Conservation (phyloP, 805 yeast genomes). For the Yarrowia porcina region DNA sequence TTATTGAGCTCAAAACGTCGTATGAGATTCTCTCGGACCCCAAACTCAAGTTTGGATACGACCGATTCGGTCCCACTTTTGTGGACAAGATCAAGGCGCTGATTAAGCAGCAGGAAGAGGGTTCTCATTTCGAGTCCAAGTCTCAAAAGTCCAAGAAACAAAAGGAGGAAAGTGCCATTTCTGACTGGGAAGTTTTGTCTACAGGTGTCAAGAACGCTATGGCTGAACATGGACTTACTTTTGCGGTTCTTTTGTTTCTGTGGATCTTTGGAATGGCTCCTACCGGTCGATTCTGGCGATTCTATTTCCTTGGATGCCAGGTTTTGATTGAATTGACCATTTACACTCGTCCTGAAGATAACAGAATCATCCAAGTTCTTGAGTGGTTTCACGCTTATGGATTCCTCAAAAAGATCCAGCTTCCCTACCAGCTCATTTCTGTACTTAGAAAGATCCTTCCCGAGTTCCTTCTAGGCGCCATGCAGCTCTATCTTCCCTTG, state of each 20-base stretch:
- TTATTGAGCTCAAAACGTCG: conserved; percentile 63
- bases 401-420: conserved; percentile 27
- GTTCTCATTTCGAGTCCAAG: conserved; percentile 1
- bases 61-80: conserved; percentile 77
- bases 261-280: conserved; percentile 29
- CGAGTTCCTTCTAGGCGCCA: conserved; percentile 11
- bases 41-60: conserved; percentile 75
- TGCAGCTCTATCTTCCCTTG: conserved; percentile 19
- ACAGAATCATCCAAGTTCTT: conserved; percentile 17
- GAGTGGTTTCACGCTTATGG: conserved; percentile 31
- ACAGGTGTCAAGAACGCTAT: conserved; percentile 27
- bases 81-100: conserved; percentile 27
- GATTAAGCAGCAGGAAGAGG: conserved; percentile 19
- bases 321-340: conserved; percentile 31
- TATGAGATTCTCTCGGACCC: conserved; percentile 72
- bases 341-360: conserved; percentile 31
- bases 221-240: conserved; percentile 27
- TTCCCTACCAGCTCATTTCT: conserved; percentile 20
- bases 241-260: conserved; percentile 28
- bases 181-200: conserved; percentile 16
- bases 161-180: background rate
- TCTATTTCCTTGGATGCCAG: conserved; percentile 29
- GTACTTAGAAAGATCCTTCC: conserved; percentile 16
- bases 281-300: conserved; percentile 33
- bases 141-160: background rate